Percentiles rank a stretch among this genome's conserved stretches.
Evolutionary conservation across 495 filamentous ascomycete species (phyloP).

Genomic region (Clohesyomyces aquaticus): DNA sequence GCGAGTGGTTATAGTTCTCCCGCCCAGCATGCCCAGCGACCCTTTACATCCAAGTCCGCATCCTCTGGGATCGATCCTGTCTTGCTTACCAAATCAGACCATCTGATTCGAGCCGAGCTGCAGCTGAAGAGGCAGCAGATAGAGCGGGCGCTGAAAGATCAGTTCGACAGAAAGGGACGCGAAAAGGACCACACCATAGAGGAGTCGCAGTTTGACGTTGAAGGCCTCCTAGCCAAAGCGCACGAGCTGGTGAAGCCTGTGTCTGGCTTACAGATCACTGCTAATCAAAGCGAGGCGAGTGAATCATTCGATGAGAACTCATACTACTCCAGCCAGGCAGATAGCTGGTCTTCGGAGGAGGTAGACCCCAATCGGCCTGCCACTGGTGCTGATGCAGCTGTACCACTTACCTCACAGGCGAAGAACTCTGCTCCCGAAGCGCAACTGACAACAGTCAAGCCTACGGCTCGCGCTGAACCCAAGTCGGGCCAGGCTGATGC

Average conservation of each 20-base stretch:
- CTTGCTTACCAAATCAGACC: constrained; percentile 81
- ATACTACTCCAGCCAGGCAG: constrained; percentile 84
- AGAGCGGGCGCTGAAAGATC: constrained; percentile 75
- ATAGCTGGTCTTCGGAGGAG: constrained; percentile 52
- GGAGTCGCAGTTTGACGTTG: constrained; percentile 73
- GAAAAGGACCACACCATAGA: constrained; percentile 61
- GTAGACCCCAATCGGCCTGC: constrained; percentile 35
- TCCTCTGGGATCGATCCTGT: constrained; percentile 71
- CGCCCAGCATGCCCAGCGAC: constrained; percentile 16
- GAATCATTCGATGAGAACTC: constrained; percentile 90
- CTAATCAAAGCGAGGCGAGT: constrained; percentile 61
- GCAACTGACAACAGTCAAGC: constrained; percentile 24
- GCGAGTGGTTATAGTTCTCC: constrained; percentile 42
- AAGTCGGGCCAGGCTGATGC: constrained; percentile 9
- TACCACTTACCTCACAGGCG: constrained; percentile 21
- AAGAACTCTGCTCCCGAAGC: constrained; percentile 16
- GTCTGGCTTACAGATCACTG: constrained; percentile 53
- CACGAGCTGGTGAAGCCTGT: constrained; percentile 70
- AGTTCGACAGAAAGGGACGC: constrained; percentile 67
- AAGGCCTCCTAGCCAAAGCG: constrained; percentile 72
- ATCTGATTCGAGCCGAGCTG: constrained; percentile 79
- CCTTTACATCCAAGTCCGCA: constrained; percentile 27
- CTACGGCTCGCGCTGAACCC: background rate
- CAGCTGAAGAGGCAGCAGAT: constrained; percentile 77
- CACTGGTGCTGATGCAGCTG: constrained; percentile 29